A percentile compares a stretch with the other conserved stretches of the same genome.
phyloP scores from a whole-genome alignment of 192 early-diverging fungal genomes.

The Coemansia sp. region DNA sequence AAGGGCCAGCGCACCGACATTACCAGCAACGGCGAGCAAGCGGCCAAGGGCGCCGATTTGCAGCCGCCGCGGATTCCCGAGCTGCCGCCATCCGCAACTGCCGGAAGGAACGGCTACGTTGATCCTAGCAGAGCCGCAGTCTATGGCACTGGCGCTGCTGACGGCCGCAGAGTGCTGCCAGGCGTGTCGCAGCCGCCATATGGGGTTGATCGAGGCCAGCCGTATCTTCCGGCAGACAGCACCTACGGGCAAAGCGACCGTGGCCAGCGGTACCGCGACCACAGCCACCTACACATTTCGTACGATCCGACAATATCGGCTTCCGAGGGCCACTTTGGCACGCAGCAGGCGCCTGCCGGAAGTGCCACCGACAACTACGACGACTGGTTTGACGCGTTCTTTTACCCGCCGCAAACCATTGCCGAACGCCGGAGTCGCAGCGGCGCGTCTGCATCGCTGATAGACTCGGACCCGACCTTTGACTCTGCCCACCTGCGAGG shows the following conservation, averaged over 20 bases:
- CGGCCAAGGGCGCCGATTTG: background rate
- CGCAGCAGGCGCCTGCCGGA: background rate
- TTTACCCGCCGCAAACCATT: constrained; percentile 19
- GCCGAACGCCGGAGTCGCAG: background rate
- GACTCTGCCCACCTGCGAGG: constrained; percentile 17
- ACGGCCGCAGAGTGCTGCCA: too few species aligned
- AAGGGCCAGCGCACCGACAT: background rate
- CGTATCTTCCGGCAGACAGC: background rate
- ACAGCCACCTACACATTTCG: constrained; percentile 36
- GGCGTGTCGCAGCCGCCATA: background rate
- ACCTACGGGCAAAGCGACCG: background rate
- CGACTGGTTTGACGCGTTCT: constrained; percentile 44
- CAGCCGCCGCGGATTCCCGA: background rate
- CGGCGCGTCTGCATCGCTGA: constrained; percentile 18
- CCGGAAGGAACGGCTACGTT: background rate
- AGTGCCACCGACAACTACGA: constrained; percentile 13
- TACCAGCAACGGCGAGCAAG: background rate
- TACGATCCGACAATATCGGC: constrained; percentile 37
- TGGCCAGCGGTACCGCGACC: constrained; percentile 25
- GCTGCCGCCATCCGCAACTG: too few species aligned
- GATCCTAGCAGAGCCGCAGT: background rate
- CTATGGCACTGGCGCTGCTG: background rate
- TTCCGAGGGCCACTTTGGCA: constrained; percentile 6
- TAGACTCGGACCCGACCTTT: constrained; percentile 31
- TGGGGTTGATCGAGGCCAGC: background rate